Evolutionary conservation across 1,139 yeast species (phyloP).

Genomic region (Hyphopichia buzzinii): DNA sequence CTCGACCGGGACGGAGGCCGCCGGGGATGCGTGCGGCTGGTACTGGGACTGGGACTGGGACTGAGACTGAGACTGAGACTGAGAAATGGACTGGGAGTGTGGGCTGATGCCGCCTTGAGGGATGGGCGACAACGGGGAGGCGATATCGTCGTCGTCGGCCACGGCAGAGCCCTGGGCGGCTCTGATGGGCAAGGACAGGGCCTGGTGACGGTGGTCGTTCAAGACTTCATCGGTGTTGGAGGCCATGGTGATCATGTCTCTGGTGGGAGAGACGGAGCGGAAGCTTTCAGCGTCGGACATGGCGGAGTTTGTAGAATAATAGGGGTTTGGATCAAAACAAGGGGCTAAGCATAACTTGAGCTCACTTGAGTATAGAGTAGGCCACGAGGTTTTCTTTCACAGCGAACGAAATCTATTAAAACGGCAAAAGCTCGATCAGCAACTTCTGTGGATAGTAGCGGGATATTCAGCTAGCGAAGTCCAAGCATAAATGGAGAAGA

Average conservation of each 20-base stretch:
- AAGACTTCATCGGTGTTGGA: slow-evolving; percentile 47
- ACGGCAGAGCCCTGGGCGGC: not conserved
- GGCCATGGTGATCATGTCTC: slow-evolving; percentile 28
- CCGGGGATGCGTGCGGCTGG: not conserved
- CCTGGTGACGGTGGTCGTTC: slow-evolving; percentile 58
- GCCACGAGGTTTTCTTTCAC: too few relatives aligned
- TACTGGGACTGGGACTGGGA: not conserved
- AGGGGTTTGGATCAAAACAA: too few relatives aligned
- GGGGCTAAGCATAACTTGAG: too few relatives aligned
- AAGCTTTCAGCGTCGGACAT: slow-evolving; percentile 51
- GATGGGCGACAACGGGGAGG: slow-evolving; percentile 10
- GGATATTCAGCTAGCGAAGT: too few relatives aligned
- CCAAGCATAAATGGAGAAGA: too few relatives aligned
- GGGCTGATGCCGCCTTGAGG: slow-evolving; percentile 12
- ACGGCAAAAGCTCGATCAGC: too few relatives aligned
- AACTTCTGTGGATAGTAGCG: too few relatives aligned
- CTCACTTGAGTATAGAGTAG: too few relatives aligned
- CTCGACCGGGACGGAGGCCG: not conserved
- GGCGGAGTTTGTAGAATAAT: too few relatives aligned
- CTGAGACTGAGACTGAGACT: not conserved
- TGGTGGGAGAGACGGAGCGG: slow-evolving; percentile 34
- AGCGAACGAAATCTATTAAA: too few relatives aligned
- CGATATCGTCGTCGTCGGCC: slow-evolving; percentile 1
- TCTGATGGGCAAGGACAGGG: slow-evolving; percentile 40
- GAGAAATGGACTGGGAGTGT: slow-evolving; percentile 6